phyloP scores from a whole-genome alignment of 257 asterid genomes.

The Catharanthus roseus region DNA sequence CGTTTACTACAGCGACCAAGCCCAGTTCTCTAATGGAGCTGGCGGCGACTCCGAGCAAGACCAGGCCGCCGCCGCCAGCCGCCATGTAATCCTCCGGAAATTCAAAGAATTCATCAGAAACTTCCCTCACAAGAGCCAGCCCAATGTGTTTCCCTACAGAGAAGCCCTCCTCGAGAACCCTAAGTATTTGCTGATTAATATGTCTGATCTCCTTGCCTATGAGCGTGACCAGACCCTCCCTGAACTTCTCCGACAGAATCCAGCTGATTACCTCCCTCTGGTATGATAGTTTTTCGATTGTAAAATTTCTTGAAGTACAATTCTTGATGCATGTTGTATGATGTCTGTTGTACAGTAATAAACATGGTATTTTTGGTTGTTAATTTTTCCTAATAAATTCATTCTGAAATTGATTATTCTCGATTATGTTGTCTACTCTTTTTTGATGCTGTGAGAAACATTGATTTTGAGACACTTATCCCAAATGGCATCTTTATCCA shows the following conservation, averaged over 20 bases:
- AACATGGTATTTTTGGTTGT: neutral
- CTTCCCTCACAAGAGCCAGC: constrained; percentile 72
- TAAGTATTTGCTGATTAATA: constrained; percentile 51
- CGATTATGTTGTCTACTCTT: neutral
- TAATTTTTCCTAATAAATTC: neutral
- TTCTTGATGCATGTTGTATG: neutral
- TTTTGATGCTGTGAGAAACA: neutral
- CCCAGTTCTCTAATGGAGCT: constrained; percentile 77
- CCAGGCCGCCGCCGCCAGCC: constrained; percentile 41
- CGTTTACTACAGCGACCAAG: constrained; percentile 82
- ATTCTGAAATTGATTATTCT: neutral
- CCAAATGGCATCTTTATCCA: neutral
- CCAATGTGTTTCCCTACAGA: constrained; percentile 80
- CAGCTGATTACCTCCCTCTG: constrained; percentile 87
- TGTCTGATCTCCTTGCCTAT: constrained; percentile 85
- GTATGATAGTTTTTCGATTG: constrained; percentile 26
- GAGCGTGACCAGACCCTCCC: constrained; percentile 81
- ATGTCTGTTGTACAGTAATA: neutral
- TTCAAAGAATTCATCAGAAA: constrained; percentile 90
- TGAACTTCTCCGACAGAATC: constrained; percentile 73
- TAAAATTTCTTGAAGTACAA: neutral
- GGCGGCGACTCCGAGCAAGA: constrained; percentile 41
- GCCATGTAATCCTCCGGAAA: constrained; percentile 69
- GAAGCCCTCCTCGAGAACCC: constrained; percentile 80
- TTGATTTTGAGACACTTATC: neutral